Base-by-base conservation (phyloP, 2,329 filamentous ascomycete genomes). In the Drechslerella dactyloides region DNA sequence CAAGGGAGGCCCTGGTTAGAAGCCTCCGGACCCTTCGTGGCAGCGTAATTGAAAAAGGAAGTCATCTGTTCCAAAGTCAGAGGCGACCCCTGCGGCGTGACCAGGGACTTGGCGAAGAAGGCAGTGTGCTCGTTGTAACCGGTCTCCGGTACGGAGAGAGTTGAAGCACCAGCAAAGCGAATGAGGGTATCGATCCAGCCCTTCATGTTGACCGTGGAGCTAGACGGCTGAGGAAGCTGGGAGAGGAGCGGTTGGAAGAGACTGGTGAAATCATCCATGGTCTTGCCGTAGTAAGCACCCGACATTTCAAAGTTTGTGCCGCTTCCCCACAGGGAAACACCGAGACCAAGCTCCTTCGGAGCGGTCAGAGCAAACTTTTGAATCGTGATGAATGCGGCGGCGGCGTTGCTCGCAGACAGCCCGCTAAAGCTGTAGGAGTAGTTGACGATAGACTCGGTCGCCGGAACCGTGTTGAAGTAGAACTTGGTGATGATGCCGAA, bases 401-500 rank as follows among this genome's bases (percentile, higher is more conserved):
- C 79, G 19, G 78, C 78, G 4, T 82, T 61, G 37, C 81, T 79
- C 0, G 81, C 76, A 10, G 79, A 79, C 0, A 77, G 79, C 68
- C 80, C 82, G 10, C 56, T 64, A 27, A 77, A 76, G n/a, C 75
- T 73, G 44, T 80, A 79, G 1, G 76, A 75, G 44, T 78, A 80
- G 50, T 78, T 75, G 5, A 75, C 68, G 35, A 79, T 79, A 1
- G 75, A 65, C 4, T 76, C 55, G 1, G 81, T 80, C 0, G 78
- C 80, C 3, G 76, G 72, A 50, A 81, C 81, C 1, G 81, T 82
- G 59, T 79, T 76, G 75, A 82, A 79, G 64, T 78, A 76, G 74
- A 81, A 81, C 35, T 78, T 77, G 4, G 78, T 76, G 11, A 81
- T 79, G 61, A 82, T 78, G 19, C 80, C 81, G 63, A 82, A 81